phyloP scores from a whole-genome alignment of 345 rosid species.

The Viola odorata region DNA sequence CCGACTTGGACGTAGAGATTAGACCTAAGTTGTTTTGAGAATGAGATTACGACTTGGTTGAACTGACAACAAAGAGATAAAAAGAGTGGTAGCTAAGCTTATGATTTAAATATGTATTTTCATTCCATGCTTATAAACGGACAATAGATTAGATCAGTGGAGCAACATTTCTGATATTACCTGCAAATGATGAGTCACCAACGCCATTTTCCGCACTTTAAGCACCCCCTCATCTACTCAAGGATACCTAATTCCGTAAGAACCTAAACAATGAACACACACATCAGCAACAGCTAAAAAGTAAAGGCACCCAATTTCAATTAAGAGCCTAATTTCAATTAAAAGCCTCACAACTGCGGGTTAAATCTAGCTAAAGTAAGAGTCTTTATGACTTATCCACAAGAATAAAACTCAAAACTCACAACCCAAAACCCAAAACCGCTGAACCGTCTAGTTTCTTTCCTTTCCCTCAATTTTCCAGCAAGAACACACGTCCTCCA shows the following conservation, averaged over 20 bases:
- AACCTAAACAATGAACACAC: constrained; percentile 10
- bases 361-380: background rate
- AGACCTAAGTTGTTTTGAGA: background rate
- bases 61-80: background rate
- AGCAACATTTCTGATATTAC: constrained; percentile 27
- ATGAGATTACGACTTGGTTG: background rate
- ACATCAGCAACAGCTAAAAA: background rate
- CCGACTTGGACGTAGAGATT: too few relatives aligned
- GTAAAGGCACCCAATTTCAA: background rate
- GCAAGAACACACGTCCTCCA: background rate
- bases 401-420: background rate
- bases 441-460: background rate
- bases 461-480: background rate
- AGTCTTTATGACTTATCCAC: background rate
- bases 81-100: background rate
- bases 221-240: constrained; percentile 59
- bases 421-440: background rate
- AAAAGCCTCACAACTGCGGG: background rate
- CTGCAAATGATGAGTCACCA: constrained; percentile 89
- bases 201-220: constrained; percentile 61
- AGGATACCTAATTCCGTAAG: constrained; percentile 31
- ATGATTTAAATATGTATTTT: too few relatives aligned
- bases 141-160: background rate
- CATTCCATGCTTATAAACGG: background rate
- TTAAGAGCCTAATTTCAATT: too few relatives aligned